phyloP scores from a whole-genome alignment of 148 eudicot genomes.

The Fagopyrum homotropicum region DNA sequence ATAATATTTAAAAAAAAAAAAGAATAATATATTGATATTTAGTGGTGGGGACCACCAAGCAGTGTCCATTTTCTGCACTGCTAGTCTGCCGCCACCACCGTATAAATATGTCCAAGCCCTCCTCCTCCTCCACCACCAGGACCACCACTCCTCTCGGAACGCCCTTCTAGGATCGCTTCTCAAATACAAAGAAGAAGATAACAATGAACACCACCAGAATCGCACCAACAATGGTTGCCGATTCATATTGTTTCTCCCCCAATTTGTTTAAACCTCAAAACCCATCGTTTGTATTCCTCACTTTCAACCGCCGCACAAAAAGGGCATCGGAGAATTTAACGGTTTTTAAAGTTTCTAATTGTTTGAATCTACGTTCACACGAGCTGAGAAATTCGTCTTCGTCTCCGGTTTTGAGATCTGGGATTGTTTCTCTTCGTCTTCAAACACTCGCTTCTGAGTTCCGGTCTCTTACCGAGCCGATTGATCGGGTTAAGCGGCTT shows the following conservation, averaged over 20 bases:
- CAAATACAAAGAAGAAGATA: background rate
- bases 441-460: conserved; percentile 47
- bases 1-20: background rate
- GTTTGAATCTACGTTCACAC: background rate
- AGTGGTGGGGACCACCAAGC: background rate
- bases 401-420: conserved; percentile 13
- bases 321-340: background rate
- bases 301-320: background rate
- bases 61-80: background rate
- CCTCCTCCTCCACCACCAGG: background rate
- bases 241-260: background rate
- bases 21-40: background rate
- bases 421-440: conserved; percentile 29
- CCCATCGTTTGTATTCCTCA: background rate
- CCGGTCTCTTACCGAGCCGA: conserved; percentile 47
- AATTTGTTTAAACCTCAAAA: background rate
- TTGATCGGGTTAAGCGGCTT: conserved; percentile 66
- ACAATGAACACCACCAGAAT: background rate
- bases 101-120: background rate
- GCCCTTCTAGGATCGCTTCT: conserved; percentile 3
- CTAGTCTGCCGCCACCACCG: background rate
- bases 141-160: conserved; percentile 2
- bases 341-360: background rate
- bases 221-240: background rate
- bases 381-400: background rate